These are phyloP conservation scores for Acanthamoeba triangularis DNA, from an alignment of 208 protist species.

Conservation along the genomic window DNA sequence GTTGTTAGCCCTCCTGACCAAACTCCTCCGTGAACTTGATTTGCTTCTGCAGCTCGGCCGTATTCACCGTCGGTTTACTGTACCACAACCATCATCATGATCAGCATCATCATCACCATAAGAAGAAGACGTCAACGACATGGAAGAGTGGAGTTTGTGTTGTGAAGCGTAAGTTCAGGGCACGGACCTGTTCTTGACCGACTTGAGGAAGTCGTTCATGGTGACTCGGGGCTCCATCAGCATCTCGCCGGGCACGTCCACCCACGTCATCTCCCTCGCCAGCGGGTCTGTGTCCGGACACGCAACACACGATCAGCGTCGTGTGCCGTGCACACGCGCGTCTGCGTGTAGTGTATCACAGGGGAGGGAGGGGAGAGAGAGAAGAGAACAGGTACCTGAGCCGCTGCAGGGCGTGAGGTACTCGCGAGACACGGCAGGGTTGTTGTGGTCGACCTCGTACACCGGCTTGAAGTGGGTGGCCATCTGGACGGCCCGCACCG, in stretches of 20 bases:
- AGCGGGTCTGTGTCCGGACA: slow-evolving; percentile 87
- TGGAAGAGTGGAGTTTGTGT: too few relatives aligned
- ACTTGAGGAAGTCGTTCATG: slow-evolving; percentile 58
- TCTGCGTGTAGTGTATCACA: too few relatives aligned
- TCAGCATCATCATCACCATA: too few relatives aligned
- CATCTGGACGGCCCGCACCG: slow-evolving; percentile 97
- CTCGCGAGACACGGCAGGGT: background rate
- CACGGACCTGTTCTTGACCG: background rate
- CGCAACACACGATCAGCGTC: background rate
- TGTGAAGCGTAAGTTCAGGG: background rate
- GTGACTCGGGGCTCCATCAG: slow-evolving; percentile 95
- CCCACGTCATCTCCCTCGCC: slow-evolving; percentile 95
- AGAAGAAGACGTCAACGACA: background rate
- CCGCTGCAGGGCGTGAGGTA: slow-evolving; percentile 42
- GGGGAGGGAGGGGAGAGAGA: too few relatives aligned
- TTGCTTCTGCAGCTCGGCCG: slow-evolving; percentile 95
- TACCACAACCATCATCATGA: slow-evolving; percentile 65
- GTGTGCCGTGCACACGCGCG: too few relatives aligned
- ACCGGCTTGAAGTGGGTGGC: slow-evolving; percentile 98
- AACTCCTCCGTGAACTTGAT: slow-evolving; percentile 97
- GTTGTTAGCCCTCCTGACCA: slow-evolving; percentile 89
- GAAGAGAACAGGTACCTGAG: background rate
- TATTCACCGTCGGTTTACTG: slow-evolving; percentile 94
- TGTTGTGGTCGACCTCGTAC: background rate
- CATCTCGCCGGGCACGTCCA: slow-evolving; percentile 94